Evolutionary conservation across 495 filamentous ascomycete species (phyloP).

Genomic region (Penicillium ucsense): DNA sequence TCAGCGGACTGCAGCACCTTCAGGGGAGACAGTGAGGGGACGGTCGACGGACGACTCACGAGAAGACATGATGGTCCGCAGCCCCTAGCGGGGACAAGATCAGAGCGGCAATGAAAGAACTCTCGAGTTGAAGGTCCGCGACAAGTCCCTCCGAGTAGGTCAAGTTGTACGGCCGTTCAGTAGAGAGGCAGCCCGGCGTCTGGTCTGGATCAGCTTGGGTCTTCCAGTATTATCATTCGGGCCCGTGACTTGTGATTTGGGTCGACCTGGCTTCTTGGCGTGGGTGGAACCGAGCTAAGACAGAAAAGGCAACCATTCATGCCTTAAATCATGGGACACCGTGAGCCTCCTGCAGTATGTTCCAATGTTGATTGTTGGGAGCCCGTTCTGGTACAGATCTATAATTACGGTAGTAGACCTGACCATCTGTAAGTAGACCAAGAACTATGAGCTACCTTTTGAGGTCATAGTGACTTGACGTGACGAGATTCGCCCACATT

Average conservation of each 20-base stretch:
- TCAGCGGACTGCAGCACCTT: slow-evolving; percentile 15
- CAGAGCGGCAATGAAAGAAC: slow-evolving; percentile 10
- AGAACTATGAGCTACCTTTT: too few species aligned
- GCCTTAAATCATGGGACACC: background rate
- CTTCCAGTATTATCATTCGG: slow-evolving; percentile 13
- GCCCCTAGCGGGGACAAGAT: slow-evolving; percentile 27
- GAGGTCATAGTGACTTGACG: too few species aligned
- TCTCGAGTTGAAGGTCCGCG: background rate
- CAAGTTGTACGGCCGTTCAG: slow-evolving; percentile 4
- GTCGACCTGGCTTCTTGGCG: slow-evolving; percentile 27
- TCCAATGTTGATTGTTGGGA: too few species aligned
- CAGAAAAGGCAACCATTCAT: slow-evolving; percentile 1
- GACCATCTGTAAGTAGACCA: background rate
- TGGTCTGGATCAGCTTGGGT: slow-evolving; percentile 14
- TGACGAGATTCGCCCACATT: too few species aligned
- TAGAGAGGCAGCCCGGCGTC: slow-evolving; percentile 5
- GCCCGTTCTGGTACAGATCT: too few species aligned
- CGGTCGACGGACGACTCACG: slow-evolving; percentile 40
- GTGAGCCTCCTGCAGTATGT: too few species aligned
- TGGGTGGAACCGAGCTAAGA: slow-evolving; percentile 8
- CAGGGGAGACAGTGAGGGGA: slow-evolving; percentile 20
- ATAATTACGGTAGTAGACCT: background rate
- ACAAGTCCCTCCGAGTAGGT: background rate
- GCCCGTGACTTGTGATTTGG: slow-evolving; percentile 18
- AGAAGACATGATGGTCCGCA: slow-evolving; percentile 53